phyloP scores from a whole-genome alignment of 2,329 filamentous ascomycete genomes.

The Emericellopsis cladophorae region DNA sequence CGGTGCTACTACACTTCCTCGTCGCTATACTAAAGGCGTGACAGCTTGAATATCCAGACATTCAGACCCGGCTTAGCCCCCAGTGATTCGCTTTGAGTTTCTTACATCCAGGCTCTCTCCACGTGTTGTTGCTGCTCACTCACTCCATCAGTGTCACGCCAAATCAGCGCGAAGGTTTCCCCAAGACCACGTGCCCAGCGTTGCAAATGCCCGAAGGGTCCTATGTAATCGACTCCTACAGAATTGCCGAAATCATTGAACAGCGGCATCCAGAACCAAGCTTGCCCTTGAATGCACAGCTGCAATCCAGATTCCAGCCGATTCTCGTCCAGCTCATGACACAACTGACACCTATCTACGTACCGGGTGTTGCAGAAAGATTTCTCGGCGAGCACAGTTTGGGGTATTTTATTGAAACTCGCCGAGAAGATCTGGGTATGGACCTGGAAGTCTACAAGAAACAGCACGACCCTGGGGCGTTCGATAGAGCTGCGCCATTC shows the following conservation, averaged over 20 bases:
- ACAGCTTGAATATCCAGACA: constrained; percentile 48
- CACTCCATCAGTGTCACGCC: constrained; percentile 15
- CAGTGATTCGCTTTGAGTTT: constrained; percentile 22
- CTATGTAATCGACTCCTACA: constrained; percentile 51
- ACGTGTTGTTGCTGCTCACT: too few relatives aligned
- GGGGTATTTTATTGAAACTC: constrained; percentile 43
- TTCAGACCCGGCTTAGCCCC: constrained; percentile 36
- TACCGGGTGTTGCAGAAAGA: constrained; percentile 32
- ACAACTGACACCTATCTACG: constrained; percentile 24
- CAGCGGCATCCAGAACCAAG: constrained; percentile 42
- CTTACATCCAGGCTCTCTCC: too few relatives aligned
- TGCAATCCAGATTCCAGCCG: constrained; percentile 28
- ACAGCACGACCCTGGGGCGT: constrained; percentile 27
- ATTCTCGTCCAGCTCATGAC: constrained; percentile 18
- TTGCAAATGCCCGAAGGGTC: constrained; percentile 41
- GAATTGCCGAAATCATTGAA: constrained; percentile 49
- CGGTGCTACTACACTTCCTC: too few relatives aligned
- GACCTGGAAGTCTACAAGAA: constrained; percentile 33
- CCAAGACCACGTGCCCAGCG: constrained; percentile 41
- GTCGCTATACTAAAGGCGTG: too few relatives aligned
- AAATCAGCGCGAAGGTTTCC: constrained; percentile 19
- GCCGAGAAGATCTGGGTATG: constrained; percentile 36
- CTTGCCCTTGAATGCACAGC: constrained; percentile 42
- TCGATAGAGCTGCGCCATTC: constrained; percentile 25
- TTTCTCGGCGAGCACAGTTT: constrained; percentile 37